phyloP scores from a whole-genome alignment of 768 basidiomycete species.

The Lactifluus volemus region DNA sequence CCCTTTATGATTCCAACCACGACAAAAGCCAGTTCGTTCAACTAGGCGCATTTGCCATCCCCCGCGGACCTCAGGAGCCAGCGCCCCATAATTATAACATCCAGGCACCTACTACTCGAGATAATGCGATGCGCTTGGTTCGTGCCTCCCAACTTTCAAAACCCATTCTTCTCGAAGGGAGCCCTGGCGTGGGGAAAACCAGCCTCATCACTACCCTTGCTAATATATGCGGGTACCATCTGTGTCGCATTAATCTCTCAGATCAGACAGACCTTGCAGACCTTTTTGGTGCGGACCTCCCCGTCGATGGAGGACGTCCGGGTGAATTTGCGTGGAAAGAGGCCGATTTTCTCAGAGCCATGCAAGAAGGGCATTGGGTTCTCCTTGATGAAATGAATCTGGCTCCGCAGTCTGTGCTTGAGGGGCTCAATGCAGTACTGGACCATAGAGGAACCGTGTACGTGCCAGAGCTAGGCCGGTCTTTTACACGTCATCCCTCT shows the following conservation, averaged over 20 bases:
- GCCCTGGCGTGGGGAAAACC: slow-evolving; percentile 97
- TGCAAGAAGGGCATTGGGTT: slow-evolving; percentile 97
- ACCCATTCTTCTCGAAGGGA: slow-evolving; percentile 92
- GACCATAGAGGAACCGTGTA: slow-evolving; percentile 95
- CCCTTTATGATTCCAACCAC: slow-evolving; percentile 22
- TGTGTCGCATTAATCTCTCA: slow-evolving; percentile 93
- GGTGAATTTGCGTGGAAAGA: slow-evolving; percentile 98
- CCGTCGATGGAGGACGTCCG: slow-evolving; percentile 81
- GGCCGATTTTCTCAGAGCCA: slow-evolving; percentile 86
- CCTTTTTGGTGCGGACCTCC: slow-evolving; percentile 92
- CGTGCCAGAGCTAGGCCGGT: slow-evolving; percentile 88
- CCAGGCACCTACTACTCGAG: slow-evolving; percentile 77
- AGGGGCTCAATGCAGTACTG: slow-evolving; percentile 91
- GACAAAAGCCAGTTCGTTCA: slow-evolving; percentile 36
- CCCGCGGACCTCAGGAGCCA: slow-evolving; percentile 41
- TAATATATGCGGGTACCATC: slow-evolving; percentile 60
- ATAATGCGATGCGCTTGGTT: slow-evolving; percentile 82
- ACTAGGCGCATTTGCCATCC: slow-evolving; percentile 69
- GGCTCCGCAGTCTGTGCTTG: slow-evolving; percentile 91
- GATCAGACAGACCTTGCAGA: slow-evolving; percentile 97
- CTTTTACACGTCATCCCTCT: slow-evolving; percentile 81
- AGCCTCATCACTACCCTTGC: slow-evolving; percentile 86
- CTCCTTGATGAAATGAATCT: slow-evolving; percentile 99
- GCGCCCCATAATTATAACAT: slow-evolving; percentile 57
- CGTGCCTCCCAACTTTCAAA: slow-evolving; percentile 86